Evolutionary conservation across 306 rosid species (phyloP), one percentile per base, ranked within the genome.

Genomic region (Pachyrhizus erosus): DNA sequence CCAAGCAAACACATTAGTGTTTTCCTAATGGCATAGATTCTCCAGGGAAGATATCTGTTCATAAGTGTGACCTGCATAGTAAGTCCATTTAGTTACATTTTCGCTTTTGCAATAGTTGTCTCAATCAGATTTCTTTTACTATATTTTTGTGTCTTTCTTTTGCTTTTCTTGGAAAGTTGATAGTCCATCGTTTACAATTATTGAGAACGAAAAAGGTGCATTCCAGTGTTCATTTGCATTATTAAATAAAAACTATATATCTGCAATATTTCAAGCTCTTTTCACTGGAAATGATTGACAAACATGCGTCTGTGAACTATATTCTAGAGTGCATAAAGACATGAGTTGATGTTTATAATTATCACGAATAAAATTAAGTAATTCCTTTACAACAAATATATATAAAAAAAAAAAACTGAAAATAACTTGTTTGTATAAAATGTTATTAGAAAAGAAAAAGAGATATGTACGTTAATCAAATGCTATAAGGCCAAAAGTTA

Each of bases 81-180:
- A 60, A 72, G 54, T 23, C 67, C 33, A 74, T 75, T 57, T 61
- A 42, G 84, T 72, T 77, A 55, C 27, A 68, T 54, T 68, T 82
- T 76, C 46, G 49, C 82, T 76, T 82, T 67, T 20, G 10, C 70
- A 57, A 69, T 77, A 77, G 24, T 76, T 70, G 79, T 83, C 86
- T 23, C 75, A 33, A 60, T 83, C 79, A 77, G 2, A 29, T 31
- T 5, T 77, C 27, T 26, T 60, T 49, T 77, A n/a, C 68, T 62
- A 49, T 60, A 77, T 54, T 39, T 45, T 70, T 46, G 51, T 33
- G 54, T 83, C 68, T 77, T 46, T 77, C 69, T 83, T 60, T 70
- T 70, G 60, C 79, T 71, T 61, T 77, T 77, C 29, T 60, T 71
- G 68, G 79, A 83, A 83, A 70, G 79, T 70, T 70, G 58, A 34